Evolutionary conservation across 371 early-diverging fungal genomes (phyloP).

Genomic region (Mucor sp.): DNA sequence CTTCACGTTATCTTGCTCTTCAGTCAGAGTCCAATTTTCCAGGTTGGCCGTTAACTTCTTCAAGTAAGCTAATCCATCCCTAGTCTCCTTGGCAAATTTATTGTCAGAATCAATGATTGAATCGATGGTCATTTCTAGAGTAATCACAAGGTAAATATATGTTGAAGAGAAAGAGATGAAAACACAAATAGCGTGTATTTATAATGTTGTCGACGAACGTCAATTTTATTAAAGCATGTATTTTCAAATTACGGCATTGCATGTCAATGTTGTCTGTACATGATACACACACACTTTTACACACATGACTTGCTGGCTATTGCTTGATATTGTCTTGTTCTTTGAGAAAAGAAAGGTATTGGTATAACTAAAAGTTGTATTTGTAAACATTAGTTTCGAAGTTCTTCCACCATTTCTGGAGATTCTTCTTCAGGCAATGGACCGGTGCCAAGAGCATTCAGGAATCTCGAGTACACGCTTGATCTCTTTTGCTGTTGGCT

Average conservation of each 20-base stretch:
- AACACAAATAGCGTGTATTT: not conserved
- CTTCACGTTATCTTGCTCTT: slow-evolving; percentile 15
- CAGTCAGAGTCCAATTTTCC: slow-evolving; percentile 20
- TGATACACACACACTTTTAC: not conserved
- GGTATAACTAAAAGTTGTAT: not conserved
- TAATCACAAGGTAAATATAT: not conserved
- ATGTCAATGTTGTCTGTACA: not conserved
- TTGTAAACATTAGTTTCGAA: not conserved
- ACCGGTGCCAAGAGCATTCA: slow-evolving; percentile 24
- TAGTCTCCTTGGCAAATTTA: slow-evolving; percentile 17
- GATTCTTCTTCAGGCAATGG: slow-evolving; percentile 20
- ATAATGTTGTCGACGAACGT: not conserved
- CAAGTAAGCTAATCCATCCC: slow-evolving; percentile 11
- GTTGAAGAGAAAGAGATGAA: not conserved
- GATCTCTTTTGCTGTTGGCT: slow-evolving; percentile 35
- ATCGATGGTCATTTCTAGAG: not conserved
- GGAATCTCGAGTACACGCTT: slow-evolving; percentile 45
- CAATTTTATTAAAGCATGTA: not conserved
- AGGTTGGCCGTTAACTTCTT: slow-evolving; percentile 17
- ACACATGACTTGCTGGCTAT: not conserved
- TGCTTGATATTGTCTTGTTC: not conserved
- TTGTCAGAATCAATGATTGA: slow-evolving; percentile 7
- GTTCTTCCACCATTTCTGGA: slow-evolving; percentile 7
- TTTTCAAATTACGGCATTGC: not conserved
- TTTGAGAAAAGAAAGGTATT: not conserved